phyloP scores from a whole-genome alignment of 169 alveolate species.

The Plasmodium coatneyi region DNA sequence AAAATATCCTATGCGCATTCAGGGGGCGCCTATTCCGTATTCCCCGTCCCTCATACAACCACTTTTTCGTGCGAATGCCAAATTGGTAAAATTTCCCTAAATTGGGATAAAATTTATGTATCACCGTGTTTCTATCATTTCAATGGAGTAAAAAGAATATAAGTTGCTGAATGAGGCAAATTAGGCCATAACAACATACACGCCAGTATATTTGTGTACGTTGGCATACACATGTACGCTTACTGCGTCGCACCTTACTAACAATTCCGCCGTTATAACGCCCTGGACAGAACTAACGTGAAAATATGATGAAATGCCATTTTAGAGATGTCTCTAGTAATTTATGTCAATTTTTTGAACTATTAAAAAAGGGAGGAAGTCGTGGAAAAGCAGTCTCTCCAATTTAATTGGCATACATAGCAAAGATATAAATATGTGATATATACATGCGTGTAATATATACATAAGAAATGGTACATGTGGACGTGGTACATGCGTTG shows the following conservation, averaged over 20 bases:
- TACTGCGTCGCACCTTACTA: background rate
- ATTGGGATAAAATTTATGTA: background rate
- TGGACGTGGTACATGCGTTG: background rate
- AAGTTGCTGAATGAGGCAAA: background rate
- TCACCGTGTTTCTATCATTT: background rate
- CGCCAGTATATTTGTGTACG: background rate
- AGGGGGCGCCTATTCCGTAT: background rate
- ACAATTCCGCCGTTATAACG: background rate
- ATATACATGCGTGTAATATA: background rate
- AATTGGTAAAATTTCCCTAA: background rate
- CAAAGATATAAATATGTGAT: background rate
- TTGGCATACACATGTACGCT: background rate
- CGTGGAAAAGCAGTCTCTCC: background rate
- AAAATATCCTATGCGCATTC: background rate
- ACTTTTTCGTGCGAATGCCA: background rate
- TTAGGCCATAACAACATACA: background rate
- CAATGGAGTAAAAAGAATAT: background rate
- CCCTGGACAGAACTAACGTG: background rate
- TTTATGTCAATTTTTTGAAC: constrained; percentile 1
- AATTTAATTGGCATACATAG: background rate
- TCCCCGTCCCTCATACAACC: background rate
- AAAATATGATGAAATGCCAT: background rate
- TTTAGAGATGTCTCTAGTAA: background rate
- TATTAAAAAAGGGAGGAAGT: background rate
- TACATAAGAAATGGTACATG: background rate